Conservation (phyloP, 805 yeast species). For the Ogataea naganishii region DNA sequence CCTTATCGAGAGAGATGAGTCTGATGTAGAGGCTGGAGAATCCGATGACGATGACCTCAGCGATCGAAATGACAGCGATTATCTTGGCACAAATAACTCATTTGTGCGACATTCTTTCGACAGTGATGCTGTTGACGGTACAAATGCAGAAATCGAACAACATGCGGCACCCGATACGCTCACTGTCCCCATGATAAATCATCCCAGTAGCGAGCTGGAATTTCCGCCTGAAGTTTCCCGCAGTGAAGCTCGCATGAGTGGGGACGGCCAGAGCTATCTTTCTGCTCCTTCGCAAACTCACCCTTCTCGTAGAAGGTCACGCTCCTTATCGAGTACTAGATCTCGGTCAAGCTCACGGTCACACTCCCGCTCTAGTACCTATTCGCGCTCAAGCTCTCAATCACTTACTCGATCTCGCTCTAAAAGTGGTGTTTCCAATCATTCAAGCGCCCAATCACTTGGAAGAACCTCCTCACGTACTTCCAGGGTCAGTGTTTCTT, state of each 20-base stretch:
- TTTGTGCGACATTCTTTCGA: too few species aligned
- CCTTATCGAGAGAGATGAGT: constrained; percentile 1
- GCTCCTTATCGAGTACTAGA: too few species aligned
- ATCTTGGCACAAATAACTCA: background rate
- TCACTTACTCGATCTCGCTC: background rate
- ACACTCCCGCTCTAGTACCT: background rate
- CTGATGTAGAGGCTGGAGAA: constrained; percentile 6
- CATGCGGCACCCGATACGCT: too few species aligned
- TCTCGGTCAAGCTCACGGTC: background rate
- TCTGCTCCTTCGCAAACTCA: too few species aligned
- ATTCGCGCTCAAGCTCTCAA: background rate
- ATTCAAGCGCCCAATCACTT: background rate
- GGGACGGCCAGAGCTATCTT: too few species aligned
- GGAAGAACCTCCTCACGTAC: background rate
- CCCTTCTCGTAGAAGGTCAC: too few species aligned
- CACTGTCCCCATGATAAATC: too few species aligned
- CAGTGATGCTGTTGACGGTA: too few species aligned
- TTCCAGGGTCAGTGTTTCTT: constrained; percentile 1
- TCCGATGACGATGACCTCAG: constrained; percentile 1
- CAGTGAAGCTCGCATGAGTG: too few species aligned
- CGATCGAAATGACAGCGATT: background rate
- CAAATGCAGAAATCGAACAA: too few species aligned
- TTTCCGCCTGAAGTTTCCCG: too few species aligned
- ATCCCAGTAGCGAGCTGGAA: too few species aligned
- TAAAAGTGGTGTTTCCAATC: background rate